Conservation (phyloP, 495 filamentous ascomycete species). For the Talaromyces adpressus region DNA sequence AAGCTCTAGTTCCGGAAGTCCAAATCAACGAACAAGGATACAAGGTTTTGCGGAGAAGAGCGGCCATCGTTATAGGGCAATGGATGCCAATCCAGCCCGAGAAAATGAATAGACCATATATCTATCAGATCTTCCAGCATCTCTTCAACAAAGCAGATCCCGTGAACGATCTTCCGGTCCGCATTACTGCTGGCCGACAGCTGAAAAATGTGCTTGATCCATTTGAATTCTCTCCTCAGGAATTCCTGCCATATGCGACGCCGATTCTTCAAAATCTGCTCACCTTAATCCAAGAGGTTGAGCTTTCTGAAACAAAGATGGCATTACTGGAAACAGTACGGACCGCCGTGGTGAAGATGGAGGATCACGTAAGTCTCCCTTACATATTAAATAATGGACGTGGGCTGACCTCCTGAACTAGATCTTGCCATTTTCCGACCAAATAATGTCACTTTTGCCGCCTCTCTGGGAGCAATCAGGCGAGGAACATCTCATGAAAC, state of each 20-base stretch:
- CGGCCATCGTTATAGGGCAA: conserved; percentile 79
- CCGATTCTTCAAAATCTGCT: conserved; percentile 63
- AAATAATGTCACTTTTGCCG: conserved; percentile 73
- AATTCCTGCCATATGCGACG: conserved; percentile 67
- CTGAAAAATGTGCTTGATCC: conserved; percentile 73
- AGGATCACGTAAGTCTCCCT: conserved; percentile 49
- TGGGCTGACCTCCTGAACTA: conserved; percentile 12
- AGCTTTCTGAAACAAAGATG: conserved; percentile 78
- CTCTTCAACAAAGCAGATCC: conserved; percentile 70
- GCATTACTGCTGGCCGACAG: conserved; percentile 82
- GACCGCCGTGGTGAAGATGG: conserved; percentile 71
- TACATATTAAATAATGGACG: neutral
- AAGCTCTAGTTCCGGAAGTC: conserved; percentile 69
- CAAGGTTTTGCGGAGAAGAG: conserved; percentile 80
- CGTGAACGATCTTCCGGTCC: conserved; percentile 85
- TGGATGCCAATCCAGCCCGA: conserved; percentile 76
- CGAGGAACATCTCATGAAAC: conserved; percentile 82
- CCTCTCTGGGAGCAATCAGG: conserved; percentile 76
- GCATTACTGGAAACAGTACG: conserved; percentile 78
- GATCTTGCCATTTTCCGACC: conserved; percentile 67
- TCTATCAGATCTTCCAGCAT: conserved; percentile 86
- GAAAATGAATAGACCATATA: conserved; percentile 54
- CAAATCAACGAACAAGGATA: conserved; percentile 69
- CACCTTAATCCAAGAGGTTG: conserved; percentile 70
- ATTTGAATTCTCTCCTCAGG: conserved; percentile 65